Conservation (phyloP, 2,329 filamentous ascomycete genomes). For the Microdochium trichocladiopsis region DNA sequence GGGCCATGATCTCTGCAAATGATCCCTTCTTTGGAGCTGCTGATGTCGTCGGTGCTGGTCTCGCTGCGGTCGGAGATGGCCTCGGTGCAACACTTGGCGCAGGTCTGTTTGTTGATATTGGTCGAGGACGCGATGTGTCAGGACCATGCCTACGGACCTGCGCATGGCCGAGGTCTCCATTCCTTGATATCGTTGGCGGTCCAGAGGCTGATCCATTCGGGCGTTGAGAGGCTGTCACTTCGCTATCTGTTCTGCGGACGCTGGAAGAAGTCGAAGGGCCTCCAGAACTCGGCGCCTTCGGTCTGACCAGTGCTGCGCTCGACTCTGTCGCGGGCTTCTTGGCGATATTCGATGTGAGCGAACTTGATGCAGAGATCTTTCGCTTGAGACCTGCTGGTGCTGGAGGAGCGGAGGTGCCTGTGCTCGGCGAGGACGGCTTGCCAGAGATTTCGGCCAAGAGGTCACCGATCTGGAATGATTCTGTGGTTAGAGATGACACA, state of each 20-base stretch:
- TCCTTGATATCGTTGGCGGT: not conserved
- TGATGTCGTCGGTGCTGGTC: slow-evolving; percentile 20
- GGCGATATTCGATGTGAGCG: slow-evolving; percentile 12
- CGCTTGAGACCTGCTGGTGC: slow-evolving; percentile 38
- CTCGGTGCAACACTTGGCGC: slow-evolving; percentile 1
- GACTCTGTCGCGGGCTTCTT: slow-evolving; percentile 6
- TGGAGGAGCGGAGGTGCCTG: slow-evolving; percentile 10
- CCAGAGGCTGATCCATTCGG: not conserved
- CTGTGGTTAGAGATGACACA: slow-evolving; percentile 9
- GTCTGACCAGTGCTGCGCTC: not conserved
- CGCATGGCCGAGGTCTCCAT: not conserved
- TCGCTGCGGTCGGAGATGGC: slow-evolving; percentile 32
- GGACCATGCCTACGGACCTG: not conserved
- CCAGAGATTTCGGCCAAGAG: slow-evolving; percentile 57
- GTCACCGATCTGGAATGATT: slow-evolving; percentile 39
- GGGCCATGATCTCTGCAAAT: slow-evolving; percentile 67
- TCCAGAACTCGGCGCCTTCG: not conserved
- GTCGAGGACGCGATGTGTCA: slow-evolving; percentile 2
- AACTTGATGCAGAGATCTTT: slow-evolving; percentile 34
- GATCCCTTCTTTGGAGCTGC: slow-evolving; percentile 62
- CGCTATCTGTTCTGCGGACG: not conserved
- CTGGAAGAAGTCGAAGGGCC: not conserved
- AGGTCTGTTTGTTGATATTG: slow-evolving; percentile 1
- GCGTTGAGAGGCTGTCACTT: not conserved
- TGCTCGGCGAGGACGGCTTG: slow-evolving; percentile 21